Base-by-base conservation (phyloP, 179 eudicot genomes). In the Beta macrorhiza region DNA sequence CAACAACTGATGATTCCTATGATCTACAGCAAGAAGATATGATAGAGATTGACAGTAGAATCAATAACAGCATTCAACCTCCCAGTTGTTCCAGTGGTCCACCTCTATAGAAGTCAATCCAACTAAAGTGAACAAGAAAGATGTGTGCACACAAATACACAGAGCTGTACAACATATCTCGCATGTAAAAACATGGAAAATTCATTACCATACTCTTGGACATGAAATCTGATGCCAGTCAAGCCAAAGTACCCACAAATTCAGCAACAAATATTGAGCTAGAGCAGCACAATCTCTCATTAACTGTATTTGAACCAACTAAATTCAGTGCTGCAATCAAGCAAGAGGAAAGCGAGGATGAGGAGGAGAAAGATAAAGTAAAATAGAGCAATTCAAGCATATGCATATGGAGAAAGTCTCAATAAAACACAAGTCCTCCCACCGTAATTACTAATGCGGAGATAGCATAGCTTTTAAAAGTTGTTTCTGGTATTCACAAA, bases 121-220 rank as follows among this genome's bases (percentile, higher is more conserved):
- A 64, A 57, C 42, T 53, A 55, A 44, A 80, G 68, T 62, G 44
- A 37, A 75, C 58, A 75, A 20, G 20, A 82, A 82, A 62, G 47
- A 29, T 68, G 57, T 16, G 63, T 61, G 61, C n/a, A 16, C 59
- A 76, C 64, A 70, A 2, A 47, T 25, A 22, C 16, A 72, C 45
- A 59, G 5, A 58, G 67, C 58, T 42, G 51, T n/a, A 67, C 32
- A 42, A 56, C 13, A 78, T 64, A 20, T 55, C 59, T 71, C 15
- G 52, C 17, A 72, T n/a, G 67, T 55, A 74, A 2, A 37, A 79
- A 32, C 5, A 74, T 52, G 72, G 58, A 70, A 17, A 62, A 58
- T 44, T 12, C 19, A 62, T 72, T 85, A 85, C 87, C 87, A 82
- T 85, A 56, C 70, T 62, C 59, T 42, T 74, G 74, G 76, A 65